Evolutionary conservation across 441 rosid species (phyloP), one percentile per base, ranked within the genome.

Genomic region (Erodium chrysanthum): DNA sequence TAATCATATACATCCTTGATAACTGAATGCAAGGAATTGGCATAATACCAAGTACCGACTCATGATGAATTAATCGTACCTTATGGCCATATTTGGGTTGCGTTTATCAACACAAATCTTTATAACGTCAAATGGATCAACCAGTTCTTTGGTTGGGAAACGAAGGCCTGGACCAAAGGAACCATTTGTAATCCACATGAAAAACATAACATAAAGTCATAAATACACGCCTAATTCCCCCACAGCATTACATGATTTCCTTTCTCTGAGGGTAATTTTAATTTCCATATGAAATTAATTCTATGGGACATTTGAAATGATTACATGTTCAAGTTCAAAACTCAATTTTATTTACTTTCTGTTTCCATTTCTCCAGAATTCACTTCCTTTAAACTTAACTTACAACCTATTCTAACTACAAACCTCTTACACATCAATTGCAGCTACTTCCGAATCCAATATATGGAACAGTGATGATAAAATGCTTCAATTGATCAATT

Each of bases 91-190:
- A 18, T 76, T 74, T 0, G 92, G 88, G 54, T 86, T 72, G 17
- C 84, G 79, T 68, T 84, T 76, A 69, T 80, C 79, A 70, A 88
- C 84, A 74, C 89, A 86, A 64, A 82, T 21, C 70, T 81, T 81
- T 31, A 93, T 87, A 52, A 93, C 70, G 61, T 66, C 71, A 48
- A 74, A 70, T 0, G 95, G 89, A 27, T 88, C 87, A 71, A 71
- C 90, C 20, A 93, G 79, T 46, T 89, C 86, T 78, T 82, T 86
- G 75, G 88, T 76, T 58, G 81, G 73, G 80, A 93, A 85, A 48
- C 77, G 65, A 68, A 85, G 84, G 71, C 88, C 97, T 93, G 80
- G 14, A 78, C 71, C 67, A 54, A 69, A 65, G 69, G 74, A 78
- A 67, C 31, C 73, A 67, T 67, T 33, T 7, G 42, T 71, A 60